A percentile compares a stretch with the other conserved stretches of the same genome.
Conservation (phyloP, 2,329 filamentous ascomycete species). For the Zalaria obscura region DNA sequence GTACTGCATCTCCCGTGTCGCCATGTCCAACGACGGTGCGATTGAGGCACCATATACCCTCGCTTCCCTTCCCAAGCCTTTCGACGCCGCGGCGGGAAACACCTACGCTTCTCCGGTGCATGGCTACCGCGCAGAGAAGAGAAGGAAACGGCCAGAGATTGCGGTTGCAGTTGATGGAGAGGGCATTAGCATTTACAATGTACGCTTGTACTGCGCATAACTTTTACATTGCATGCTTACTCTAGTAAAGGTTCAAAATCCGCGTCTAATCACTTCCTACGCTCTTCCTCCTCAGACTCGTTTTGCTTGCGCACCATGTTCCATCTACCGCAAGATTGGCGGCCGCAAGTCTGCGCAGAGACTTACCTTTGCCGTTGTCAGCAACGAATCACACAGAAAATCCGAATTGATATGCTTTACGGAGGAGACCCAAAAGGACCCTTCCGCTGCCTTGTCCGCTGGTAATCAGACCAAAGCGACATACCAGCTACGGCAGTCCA, state of each 20-base stretch:
- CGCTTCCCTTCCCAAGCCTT: slow-evolving; percentile 28
- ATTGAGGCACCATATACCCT: slow-evolving; percentile 25
- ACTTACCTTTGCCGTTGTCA: slow-evolving; percentile 38
- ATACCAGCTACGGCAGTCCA: slow-evolving; percentile 2
- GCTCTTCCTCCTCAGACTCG: slow-evolving; percentile 45
- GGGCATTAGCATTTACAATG: slow-evolving; percentile 48
- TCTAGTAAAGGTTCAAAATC: slow-evolving; percentile 40
- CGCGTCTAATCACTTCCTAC: slow-evolving; percentile 45
- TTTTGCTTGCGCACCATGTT: slow-evolving; percentile 44
- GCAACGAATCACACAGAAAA: slow-evolving; percentile 18
- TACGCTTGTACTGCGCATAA: slow-evolving; percentile 16
- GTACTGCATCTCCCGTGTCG: too few relatives aligned
- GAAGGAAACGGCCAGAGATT: slow-evolving; percentile 48
- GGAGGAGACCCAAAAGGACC: slow-evolving; percentile 28
- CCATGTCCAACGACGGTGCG: slow-evolving; percentile 3
- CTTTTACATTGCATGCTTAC: neutral
- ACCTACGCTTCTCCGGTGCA: slow-evolving; percentile 33
- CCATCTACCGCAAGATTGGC: slow-evolving; percentile 37
- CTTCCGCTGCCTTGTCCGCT: slow-evolving; percentile 11
- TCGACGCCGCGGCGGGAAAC: slow-evolving; percentile 24
- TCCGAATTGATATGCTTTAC: slow-evolving; percentile 39
- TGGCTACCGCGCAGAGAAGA: slow-evolving; percentile 39
- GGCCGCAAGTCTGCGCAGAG: slow-evolving; percentile 31
- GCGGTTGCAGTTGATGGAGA: slow-evolving; percentile 46
- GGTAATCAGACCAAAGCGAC: slow-evolving; percentile 13